phyloP scores from a whole-genome alignment of 2,329 filamentous ascomycete genomes.

The Penicillium italicum region DNA sequence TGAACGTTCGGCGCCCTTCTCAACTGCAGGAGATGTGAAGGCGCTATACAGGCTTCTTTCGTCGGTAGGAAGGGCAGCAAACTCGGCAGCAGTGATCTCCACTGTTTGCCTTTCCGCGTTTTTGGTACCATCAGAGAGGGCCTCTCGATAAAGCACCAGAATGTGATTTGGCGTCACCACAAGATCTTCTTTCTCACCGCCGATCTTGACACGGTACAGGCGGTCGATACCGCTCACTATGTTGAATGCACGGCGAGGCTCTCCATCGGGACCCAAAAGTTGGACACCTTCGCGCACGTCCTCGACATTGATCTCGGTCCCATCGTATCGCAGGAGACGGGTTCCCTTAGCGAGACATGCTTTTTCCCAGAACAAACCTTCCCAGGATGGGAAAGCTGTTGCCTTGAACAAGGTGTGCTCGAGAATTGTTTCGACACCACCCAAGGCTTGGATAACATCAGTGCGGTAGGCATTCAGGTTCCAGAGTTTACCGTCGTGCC shows the following conservation, averaged over 20 bases:
- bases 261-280: slow-evolving; percentile 50
- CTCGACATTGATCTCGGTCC: slow-evolving; percentile 46
- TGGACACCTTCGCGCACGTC: slow-evolving; percentile 50
- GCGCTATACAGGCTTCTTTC: slow-evolving; percentile 38
- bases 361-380: slow-evolving; percentile 87
- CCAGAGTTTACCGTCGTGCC: slow-evolving; percentile 97
- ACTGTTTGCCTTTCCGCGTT: slow-evolving; percentile 35
- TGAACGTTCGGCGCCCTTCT: not conserved
- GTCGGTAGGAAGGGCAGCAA: slow-evolving; percentile 38
- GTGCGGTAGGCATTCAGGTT: slow-evolving; percentile 94
- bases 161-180: slow-evolving; percentile 52
- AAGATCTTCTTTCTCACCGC: slow-evolving; percentile 43
- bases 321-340: slow-evolving; percentile 45
- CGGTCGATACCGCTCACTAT: slow-evolving; percentile 48
- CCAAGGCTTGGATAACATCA: slow-evolving; percentile 92
- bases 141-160: slow-evolving; percentile 43
- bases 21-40: slow-evolving; percentile 22
- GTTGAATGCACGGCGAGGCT: slow-evolving; percentile 49
- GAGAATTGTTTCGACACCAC: slow-evolving; percentile 95
- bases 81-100: slow-evolving; percentile 48
- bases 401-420: slow-evolving; percentile 97
- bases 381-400: slow-evolving; percentile 94
- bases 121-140: not conserved
- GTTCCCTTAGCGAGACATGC: slow-evolving; percentile 49
- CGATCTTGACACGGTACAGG: slow-evolving; percentile 51